phyloP scores from a whole-genome alignment of 2,329 filamentous ascomycete species.

The Fusarium brachygibbosum region DNA sequence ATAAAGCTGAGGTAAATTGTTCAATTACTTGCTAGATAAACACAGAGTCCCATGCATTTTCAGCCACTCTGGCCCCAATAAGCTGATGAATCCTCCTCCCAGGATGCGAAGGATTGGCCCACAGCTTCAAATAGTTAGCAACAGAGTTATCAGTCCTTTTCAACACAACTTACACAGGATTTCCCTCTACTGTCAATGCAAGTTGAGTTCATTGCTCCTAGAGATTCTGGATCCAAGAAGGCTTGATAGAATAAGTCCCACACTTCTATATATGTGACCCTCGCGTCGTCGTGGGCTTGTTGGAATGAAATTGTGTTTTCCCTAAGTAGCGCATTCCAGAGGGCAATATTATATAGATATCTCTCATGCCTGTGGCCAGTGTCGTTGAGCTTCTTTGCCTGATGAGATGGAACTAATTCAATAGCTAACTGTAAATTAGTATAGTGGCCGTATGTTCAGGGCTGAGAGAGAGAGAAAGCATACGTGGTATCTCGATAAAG shows the following conservation, averaged over 20 bases:
- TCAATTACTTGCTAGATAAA: no score
- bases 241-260: constrained; percentile 17
- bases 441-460: rapidly evolving
- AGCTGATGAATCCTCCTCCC: neutral
- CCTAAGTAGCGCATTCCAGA: neutral
- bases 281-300: neutral
- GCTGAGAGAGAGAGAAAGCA: neutral
- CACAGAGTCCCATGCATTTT: neutral
- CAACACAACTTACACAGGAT: neutral
- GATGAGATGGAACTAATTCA: neutral
- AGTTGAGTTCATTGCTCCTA: neutral
- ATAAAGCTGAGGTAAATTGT: no score
- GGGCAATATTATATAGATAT: neutral
- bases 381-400: neutral
- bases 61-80: constrained; percentile 5
- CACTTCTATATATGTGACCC: neutral
- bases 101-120: neutral
- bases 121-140: neutral
- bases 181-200: neutral
- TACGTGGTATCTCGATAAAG: constrained; percentile 4
- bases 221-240: neutral
- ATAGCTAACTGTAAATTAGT: neutral
- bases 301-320: neutral
- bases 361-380: neutral
- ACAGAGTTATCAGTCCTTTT: no score